Base-by-base conservation (phyloP, 768 basidiomycete genomes). In the Omphalotus guepiniiformis region DNA sequence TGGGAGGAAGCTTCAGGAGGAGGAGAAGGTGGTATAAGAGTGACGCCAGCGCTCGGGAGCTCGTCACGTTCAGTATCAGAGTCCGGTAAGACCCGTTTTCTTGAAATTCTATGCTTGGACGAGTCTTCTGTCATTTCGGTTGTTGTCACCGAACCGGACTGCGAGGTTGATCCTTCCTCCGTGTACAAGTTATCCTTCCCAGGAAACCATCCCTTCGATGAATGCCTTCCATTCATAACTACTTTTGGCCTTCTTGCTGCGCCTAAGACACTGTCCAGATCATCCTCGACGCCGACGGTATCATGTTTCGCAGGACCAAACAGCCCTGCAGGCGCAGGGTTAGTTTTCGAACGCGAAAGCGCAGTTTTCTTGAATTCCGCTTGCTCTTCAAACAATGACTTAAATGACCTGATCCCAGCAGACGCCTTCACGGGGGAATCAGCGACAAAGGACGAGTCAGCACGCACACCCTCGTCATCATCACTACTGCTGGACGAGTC, bases 341-440 rank as follows among this genome's bases (percentile, higher is more conserved):
- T 27, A 40, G 41, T 38, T 32, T 41, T 49, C 12, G 47, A 32
- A 30, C 38, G 39, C 29, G 36, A 26, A 32, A 52, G 21, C 19
- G 45, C n/a, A 12, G n/a, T 43, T 48, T 51, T 40, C 11, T 38
- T 39, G 8, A n/a, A 5, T 39, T 43, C 21, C 19, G 51, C 39
- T 35, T 49, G 59, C 44, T 77, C 76, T 22, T 86, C 78, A 58
- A 91, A 91, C 38, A 91, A 64, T 23, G 77, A 63, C 52, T 76
- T 80, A 68, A 88, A 91, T 2, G 73, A 72, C 59, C 78, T 84
- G 42, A 74, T 73, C 37, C 75, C 75, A 21, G 67, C 65, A 2
- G 74, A 72, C 18, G 68, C 68, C 60, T 90, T 90, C 44, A 81
- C 69, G 7, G 88, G 88, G 4, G 88, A 87, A 58, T 88, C 80